These are phyloP conservation scores for Kwoniella sp. DNA, from an alignment of 768 basidiomycete genomes.

Conservation along the genomic window DNA sequence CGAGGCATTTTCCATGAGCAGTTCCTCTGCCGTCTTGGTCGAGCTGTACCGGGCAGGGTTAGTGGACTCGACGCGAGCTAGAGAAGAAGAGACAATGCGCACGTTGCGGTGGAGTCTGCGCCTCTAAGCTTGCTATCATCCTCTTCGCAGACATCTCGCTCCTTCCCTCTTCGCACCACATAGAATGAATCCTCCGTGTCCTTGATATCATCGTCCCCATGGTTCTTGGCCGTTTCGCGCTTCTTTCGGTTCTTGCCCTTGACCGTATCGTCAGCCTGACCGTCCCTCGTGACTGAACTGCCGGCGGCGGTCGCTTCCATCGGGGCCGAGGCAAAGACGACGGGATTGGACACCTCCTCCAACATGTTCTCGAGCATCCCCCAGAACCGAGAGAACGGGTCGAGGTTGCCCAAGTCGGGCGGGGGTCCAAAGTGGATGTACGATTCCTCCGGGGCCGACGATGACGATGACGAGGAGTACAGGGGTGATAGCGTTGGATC, in stretches of 20 bases:
- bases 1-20: conserved; percentile 42
- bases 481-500: conserved; percentile 16
- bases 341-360: conserved; percentile 44
- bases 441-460: conserved; percentile 22
- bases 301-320: conserved; percentile 13
- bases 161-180: conserved; percentile 13
- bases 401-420: conserved; percentile 26
- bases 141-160: background rate
- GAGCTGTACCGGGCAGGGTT: too few relatives aligned
- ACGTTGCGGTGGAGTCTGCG: too few relatives aligned
- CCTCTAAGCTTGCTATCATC: background rate
- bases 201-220: too few relatives aligned
- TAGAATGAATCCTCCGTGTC: conserved; percentile 26
- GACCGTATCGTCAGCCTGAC: conserved; percentile 2
- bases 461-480: conserved; percentile 32
- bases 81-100: too few relatives aligned
- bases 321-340: conserved; percentile 42
- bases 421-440: conserved; percentile 30
- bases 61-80: too few relatives aligned
- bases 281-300: background rate
- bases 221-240: background rate
- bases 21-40: conserved; percentile 46
- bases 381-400: conserved; percentile 50
- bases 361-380: conserved; percentile 46
- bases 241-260: conserved; percentile 9